A percentile compares a stretch with the other conserved stretches of the same genome.
These are phyloP conservation scores for Metarhizium anisopliae DNA, from an alignment of 2,329 filamentous ascomycete genomes.

Conservation along the genomic window DNA sequence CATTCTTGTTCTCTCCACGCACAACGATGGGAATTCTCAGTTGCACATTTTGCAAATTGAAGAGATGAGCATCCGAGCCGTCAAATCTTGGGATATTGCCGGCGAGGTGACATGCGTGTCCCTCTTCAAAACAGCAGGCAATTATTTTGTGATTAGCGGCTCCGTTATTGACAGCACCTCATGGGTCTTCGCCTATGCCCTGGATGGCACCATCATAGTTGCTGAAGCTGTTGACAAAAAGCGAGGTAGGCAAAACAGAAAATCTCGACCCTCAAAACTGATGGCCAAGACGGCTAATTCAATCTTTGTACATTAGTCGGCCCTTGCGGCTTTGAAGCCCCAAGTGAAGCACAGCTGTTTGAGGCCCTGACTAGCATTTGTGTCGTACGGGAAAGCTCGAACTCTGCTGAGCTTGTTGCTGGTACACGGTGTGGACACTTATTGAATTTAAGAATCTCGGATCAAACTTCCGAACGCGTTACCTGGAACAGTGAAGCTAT, in stretches of 20 bases:
- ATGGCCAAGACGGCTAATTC: not conserved
- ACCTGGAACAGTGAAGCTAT: constrained; percentile 23
- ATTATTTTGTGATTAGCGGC: constrained; percentile 24
- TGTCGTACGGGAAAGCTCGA: constrained; percentile 17
- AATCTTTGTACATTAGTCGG: not conserved
- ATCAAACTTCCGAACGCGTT: constrained; percentile 12
- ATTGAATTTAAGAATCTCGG: constrained; percentile 26
- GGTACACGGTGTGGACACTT: constrained; percentile 46
- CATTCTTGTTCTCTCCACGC: constrained; percentile 33
- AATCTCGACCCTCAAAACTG: not conserved
- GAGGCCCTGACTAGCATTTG: constrained; percentile 40
- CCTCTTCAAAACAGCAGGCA: constrained; percentile 18
- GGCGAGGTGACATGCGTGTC: constrained; percentile 43
- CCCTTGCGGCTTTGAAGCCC: not conserved
- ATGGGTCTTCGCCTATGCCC: constrained; percentile 22
- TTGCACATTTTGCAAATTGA: constrained; percentile 31
- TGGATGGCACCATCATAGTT: constrained; percentile 15
- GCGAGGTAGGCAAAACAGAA: not conserved
- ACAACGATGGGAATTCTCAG: constrained; percentile 24
- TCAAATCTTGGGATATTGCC: constrained; percentile 24
- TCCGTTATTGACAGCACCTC: constrained; percentile 23
- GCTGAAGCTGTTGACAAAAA: constrained; percentile 5
- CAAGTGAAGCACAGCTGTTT: constrained; percentile 1
- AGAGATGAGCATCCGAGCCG: constrained; percentile 18
- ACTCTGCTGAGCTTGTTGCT: constrained; percentile 25